A percentile compares a stretch with the other conserved stretches of the same genome.
Evolutionary conservation across 257 asterid species (phyloP).

Genomic region (Thymus quinquecostatus): DNA sequence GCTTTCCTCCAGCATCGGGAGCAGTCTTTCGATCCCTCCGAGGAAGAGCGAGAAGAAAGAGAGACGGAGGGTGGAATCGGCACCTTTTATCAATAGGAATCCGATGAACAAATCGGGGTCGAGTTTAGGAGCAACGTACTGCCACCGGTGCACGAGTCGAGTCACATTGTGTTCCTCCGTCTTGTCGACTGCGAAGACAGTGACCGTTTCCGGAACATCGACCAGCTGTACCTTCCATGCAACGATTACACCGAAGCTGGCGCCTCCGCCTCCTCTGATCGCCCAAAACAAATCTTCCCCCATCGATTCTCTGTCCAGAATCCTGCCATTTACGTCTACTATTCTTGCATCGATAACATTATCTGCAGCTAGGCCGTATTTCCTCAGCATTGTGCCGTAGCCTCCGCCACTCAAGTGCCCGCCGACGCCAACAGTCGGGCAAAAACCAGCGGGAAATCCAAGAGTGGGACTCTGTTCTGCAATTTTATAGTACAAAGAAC

Average conservation of each 20-base stretch:
- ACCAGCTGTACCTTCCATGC: conserved; percentile 29
- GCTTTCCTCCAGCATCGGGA: conserved; percentile 24
- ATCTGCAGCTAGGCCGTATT: conserved; percentile 26
- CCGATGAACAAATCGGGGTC: not conserved
- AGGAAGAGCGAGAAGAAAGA: conserved; percentile 34
- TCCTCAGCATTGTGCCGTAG: conserved; percentile 7
- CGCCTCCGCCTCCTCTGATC: conserved; percentile 25
- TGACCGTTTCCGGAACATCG: not conserved
- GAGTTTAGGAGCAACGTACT: not conserved
- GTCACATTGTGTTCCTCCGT: not conserved
- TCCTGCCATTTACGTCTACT: conserved; percentile 4
- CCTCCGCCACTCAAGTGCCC: conserved; percentile 24
- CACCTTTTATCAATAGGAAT: not conserved
- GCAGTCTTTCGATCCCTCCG: conserved; percentile 31
- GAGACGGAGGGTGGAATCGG: not conserved
- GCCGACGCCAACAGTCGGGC: conserved; percentile 33
- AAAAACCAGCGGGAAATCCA: conserved; percentile 5
- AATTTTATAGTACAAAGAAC: not conserved
- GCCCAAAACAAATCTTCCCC: conserved; percentile 18
- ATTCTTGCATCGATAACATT: conserved; percentile 25
- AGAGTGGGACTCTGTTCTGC: not conserved
- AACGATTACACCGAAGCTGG: conserved; percentile 27
- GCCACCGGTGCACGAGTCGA: not conserved
- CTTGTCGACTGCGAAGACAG: not conserved
- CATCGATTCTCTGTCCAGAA: not conserved